Percentiles rank a stretch among this genome's conserved stretches.
Evolutionary conservation across 202 grass and related monocot genomes (phyloP).

Genomic region (Dendrocalamus latiflorus): DNA sequence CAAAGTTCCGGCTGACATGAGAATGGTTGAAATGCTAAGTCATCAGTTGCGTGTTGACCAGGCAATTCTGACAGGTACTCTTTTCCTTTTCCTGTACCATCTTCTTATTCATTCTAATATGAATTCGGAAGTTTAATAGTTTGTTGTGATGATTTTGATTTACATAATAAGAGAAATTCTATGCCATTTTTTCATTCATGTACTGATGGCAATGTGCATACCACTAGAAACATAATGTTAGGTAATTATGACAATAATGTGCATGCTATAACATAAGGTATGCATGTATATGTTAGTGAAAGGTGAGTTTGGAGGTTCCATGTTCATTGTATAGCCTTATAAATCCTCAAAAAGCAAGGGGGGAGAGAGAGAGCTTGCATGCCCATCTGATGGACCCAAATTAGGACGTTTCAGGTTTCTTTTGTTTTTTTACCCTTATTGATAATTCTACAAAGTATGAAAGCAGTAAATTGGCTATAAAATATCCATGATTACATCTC

Average conservation of each 20-base stretch:
- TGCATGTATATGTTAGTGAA: neutral
- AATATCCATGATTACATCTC: neutral
- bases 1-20: conserved; percentile 96
- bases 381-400: neutral
- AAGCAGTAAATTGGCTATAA: neutral
- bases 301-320: neutral
- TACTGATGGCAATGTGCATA: neutral
- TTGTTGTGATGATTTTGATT: neutral
- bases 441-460: neutral
- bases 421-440: neutral
- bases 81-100: conserved; percentile 6
- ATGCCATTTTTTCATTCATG: neutral
- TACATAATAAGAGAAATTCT: neutral
- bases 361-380: neutral
- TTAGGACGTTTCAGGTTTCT: neutral
- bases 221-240: neutral
- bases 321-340: neutral
- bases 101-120: conserved; percentile 24
- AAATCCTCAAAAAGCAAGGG: neutral
- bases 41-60: conserved; percentile 98
- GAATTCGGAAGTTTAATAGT: conserved; percentile 14
- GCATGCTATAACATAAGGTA: neutral
- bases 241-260: neutral
- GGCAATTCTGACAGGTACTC: conserved; percentile 96
- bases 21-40: conserved; percentile 95